Percentiles rank a stretch among this genome's conserved stretches.
These are phyloP conservation scores for Metarhizium anisopliae DNA, from an alignment of 2,329 filamentous ascomycete genomes.

Conservation along the genomic window DNA sequence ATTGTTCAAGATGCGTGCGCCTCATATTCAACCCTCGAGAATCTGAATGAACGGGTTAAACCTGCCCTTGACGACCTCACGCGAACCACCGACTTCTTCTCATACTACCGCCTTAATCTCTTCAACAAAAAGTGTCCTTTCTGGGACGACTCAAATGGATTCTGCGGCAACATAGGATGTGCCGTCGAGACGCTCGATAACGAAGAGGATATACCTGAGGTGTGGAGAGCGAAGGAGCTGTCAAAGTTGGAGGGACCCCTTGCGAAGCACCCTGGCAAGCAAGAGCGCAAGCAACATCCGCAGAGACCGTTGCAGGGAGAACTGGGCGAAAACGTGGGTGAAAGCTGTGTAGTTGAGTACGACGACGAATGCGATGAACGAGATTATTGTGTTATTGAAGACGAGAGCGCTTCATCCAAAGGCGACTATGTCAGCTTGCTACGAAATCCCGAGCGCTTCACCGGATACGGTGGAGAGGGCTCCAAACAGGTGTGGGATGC, in stretches of 20 bases:
- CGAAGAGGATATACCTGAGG: slow-evolving; percentile 83
- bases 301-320: slow-evolving; percentile 70
- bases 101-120: slow-evolving; percentile 90
- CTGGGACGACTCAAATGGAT: slow-evolving; percentile 85
- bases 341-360: slow-evolving; percentile 95
- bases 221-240: slow-evolving; percentile 87
- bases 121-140: slow-evolving; percentile 94
- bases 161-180: slow-evolving; percentile 96
- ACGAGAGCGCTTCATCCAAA: slow-evolving; percentile 76
- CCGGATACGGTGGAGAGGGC: slow-evolving; percentile 79
- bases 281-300: slow-evolving; percentile 60
- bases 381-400: slow-evolving; percentile 94
- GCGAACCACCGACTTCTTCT: slow-evolving; percentile 90
- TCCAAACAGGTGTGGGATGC: slow-evolving; percentile 91
- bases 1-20: slow-evolving; percentile 93
- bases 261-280: slow-evolving; percentile 77
- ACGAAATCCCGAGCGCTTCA: slow-evolving; percentile 91
- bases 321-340: slow-evolving; percentile 77
- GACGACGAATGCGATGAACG: slow-evolving; percentile 95
- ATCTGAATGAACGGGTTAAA: slow-evolving; percentile 67
- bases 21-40: slow-evolving; percentile 84
- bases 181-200: slow-evolving; percentile 92
- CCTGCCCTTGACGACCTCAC: slow-evolving; percentile 75
- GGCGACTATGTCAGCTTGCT: slow-evolving; percentile 94
- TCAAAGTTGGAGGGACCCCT: slow-evolving; percentile 87